Conservation (phyloP, 2,329 filamentous ascomycete genomes). For the Dothistroma pini region DNA sequence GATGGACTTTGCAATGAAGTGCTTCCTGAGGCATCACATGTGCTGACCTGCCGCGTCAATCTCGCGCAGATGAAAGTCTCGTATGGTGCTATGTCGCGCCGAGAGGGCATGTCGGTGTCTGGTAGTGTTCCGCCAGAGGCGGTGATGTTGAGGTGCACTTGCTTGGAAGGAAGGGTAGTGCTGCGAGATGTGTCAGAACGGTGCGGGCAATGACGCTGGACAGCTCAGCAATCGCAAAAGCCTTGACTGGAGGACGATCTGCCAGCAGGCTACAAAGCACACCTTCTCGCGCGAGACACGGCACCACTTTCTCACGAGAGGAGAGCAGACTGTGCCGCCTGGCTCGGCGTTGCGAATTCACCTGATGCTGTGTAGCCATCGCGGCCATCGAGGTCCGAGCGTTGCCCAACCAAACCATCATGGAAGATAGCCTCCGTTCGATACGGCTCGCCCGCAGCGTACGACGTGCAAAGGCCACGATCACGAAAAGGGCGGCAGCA, state of each 20-base stretch:
- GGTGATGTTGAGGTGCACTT: constrained; percentile 8
- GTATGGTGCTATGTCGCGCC: constrained; percentile 27
- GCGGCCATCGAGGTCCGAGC: background rate
- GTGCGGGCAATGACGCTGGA: constrained; percentile 3
- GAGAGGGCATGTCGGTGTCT: constrained; percentile 8
- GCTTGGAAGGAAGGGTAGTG: constrained; percentile 13
- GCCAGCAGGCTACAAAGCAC: constrained; percentile 1
- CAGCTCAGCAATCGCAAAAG: background rate
- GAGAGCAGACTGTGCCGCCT: background rate
- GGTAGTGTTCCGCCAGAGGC: constrained; percentile 5
- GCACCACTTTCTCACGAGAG: background rate
- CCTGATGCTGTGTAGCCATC: background rate
- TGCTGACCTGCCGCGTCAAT: constrained; percentile 22
- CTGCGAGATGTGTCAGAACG: constrained; percentile 9
- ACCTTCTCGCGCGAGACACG: background rate
- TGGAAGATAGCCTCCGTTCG: background rate
- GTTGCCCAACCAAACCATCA: background rate
- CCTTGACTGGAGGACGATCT: background rate
- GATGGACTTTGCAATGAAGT: constrained; percentile 4
- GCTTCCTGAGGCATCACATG: constrained; percentile 1
- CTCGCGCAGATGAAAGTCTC: constrained; percentile 27
- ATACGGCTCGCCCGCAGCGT: background rate
- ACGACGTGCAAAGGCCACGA: constrained; percentile 2
- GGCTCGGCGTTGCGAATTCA: background rate
- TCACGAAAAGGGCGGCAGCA: constrained; percentile 2